Evolutionary conservation across 139 green algal species (phyloP).

Genomic region (Asterochloris sp.): DNA sequence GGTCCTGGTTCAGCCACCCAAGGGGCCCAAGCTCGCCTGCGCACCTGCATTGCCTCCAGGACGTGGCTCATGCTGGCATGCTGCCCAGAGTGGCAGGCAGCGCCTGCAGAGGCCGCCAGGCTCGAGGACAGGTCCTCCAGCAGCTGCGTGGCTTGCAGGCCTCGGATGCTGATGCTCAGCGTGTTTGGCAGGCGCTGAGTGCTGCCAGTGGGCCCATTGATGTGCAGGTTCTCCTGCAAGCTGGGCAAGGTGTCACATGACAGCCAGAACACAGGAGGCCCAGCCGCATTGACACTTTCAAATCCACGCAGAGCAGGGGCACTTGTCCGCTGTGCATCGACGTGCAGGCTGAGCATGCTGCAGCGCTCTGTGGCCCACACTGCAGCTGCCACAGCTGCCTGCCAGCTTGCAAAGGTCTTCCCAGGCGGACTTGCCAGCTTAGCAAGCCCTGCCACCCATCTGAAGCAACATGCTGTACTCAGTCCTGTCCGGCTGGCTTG

Average conservation of each 20-base stretch:
- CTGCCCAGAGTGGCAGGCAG: conserved; percentile 64
- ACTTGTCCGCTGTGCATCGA: no score
- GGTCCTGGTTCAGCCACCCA: background rate
- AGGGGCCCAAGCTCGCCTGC: background rate
- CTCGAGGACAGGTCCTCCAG: conserved; percentile 40
- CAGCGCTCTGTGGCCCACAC: no score
- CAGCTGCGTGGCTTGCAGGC: conserved; percentile 40
- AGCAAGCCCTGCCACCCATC: no score
- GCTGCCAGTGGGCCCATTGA: conserved; percentile 58
- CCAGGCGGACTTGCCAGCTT: no score
- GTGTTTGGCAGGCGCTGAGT: conserved; percentile 71
- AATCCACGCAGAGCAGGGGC: no score
- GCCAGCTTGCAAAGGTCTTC: no score
- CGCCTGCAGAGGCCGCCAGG: conserved; percentile 65
- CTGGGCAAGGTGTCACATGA: background rate
- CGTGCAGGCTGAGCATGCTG: no score
- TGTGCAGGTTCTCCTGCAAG: conserved; percentile 20
- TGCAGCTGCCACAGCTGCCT: no score
- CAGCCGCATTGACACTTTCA: no score
- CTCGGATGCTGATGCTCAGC: conserved; percentile 65
- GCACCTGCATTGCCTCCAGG: conserved; percentile 5
- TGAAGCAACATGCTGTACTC: no score
- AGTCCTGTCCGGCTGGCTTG: no score
- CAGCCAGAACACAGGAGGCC: no score
- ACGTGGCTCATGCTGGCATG: conserved; percentile 10